Evolutionary conservation across 129 eudicot species (phyloP), one percentile per base, ranked within the genome.

Genomic region (Flaveria bidentis): DNA sequence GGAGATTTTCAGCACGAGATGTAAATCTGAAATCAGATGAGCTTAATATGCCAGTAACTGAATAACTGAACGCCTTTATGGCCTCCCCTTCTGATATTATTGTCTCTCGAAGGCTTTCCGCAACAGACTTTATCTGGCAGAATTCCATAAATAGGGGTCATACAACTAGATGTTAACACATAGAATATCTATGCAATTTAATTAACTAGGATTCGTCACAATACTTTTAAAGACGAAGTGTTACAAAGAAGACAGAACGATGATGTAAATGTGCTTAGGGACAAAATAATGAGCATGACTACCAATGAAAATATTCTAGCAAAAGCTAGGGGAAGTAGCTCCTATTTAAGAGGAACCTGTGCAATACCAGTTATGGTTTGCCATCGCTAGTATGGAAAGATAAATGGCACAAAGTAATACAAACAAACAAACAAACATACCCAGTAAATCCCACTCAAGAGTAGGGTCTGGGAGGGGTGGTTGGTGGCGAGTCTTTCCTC

Each of bases 1-100:
- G 85, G 47, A 93, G 93, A 82, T 86, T 90, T 74, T 85, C 87
- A 26, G 91, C 81, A 71, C 96, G 89, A 14, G 87, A 88, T 78
- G 93, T 87, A 23, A 83, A 77, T 47, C 71, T 84, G 85, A 84
- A 83, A 83, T 85, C 60, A 50, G 96, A 84, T 65, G 92, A 87
- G 56, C 79, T 75, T 63, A 93, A 60, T 80, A 93, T 72, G 44
- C 90, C 87, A 72, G 92, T 87, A 81, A 87, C 93, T 26, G 97
- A 66, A 64, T 90, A 87, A 67, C 86, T 82, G 23, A 81, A 85
- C 52, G 83, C 84, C 77, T 74, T 78, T 72, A 90, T 44, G 26
- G 81, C 78, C 65, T 77, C 90, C 82, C 79, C 85, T 77, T 90
- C 97, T 71, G 92, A 78, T 74, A 78, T 57, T 64, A 91, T 51